A percentile compares a stretch with the other conserved stretches of the same genome.
phyloP scores from a whole-genome alignment of 257 asterid genomes.

The Anisodus acutangulus region DNA sequence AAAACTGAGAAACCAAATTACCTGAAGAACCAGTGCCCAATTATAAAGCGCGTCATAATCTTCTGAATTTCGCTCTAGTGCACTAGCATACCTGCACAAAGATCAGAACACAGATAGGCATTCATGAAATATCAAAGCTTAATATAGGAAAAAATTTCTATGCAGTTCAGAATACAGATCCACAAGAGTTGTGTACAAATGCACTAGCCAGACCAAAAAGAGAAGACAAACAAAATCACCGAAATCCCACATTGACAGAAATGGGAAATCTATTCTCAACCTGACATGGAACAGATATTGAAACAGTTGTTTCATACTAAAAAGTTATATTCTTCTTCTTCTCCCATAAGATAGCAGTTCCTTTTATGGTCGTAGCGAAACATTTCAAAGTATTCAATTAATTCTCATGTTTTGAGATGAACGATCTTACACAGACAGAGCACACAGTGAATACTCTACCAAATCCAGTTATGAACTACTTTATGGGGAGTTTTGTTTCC shows the following conservation, averaged over 20 bases:
- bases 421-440: neutral
- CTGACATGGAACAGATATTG: neutral
- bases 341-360: neutral
- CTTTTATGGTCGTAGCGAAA: neutral
- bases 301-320: neutral
- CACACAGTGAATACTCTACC: neutral
- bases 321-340: neutral
- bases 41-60: conserved; percentile 97
- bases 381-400: conserved; percentile 18
- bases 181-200: conserved; percentile 1
- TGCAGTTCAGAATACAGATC: conserved; percentile 24
- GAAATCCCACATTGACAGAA: conserved; percentile 25
- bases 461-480: neutral
- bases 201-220: conserved; percentile 2
- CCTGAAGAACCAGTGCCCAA: conserved; percentile 99
- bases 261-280: neutral
- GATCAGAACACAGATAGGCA: conserved; percentile 30
- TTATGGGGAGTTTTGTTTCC: neutral
- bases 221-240: conserved; percentile 23
- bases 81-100: conserved; percentile 81
- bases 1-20: conserved; percentile 31
- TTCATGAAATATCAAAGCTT: conserved; percentile 31
- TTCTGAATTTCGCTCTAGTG: conserved; percentile 87
- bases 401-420: neutral
- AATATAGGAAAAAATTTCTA: neutral